phyloP scores from a whole-genome alignment of 352 stramenopile genomes.

The Pythium sp. region DNA sequence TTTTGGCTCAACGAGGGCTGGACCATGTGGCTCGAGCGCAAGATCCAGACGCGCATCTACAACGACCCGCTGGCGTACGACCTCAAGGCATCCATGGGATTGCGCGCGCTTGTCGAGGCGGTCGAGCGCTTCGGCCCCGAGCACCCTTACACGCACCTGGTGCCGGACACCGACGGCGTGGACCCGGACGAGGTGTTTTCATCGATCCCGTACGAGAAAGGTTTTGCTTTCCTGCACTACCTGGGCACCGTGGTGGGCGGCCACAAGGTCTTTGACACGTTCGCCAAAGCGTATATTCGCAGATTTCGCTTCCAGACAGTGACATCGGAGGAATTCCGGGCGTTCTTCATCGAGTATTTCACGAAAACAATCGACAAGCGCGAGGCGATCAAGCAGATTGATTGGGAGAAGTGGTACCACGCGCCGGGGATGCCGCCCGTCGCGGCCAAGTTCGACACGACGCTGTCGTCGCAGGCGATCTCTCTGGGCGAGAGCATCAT shows the following conservation, averaged over 20 bases:
- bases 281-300: slow-evolving; percentile 91
- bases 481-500: slow-evolving; percentile 39
- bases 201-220: slow-evolving; percentile 96
- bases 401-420: slow-evolving; percentile 94
- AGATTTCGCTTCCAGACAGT: slow-evolving; percentile 88
- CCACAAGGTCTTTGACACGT: slow-evolving; percentile 66
- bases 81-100: slow-evolving; percentile 50
- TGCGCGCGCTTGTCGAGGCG: slow-evolving; percentile 39
- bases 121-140: slow-evolving; percentile 48
- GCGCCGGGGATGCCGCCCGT: slow-evolving; percentile 85
- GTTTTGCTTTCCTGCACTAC: slow-evolving; percentile 75
- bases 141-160: slow-evolving; percentile 88
- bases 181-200: slow-evolving; percentile 97
- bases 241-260: slow-evolving; percentile 59
- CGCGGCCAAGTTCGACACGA: slow-evolving; percentile 88
- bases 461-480: slow-evolving; percentile 51
- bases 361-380: slow-evolving; percentile 26
- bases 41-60: slow-evolving; percentile 88
- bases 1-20: slow-evolving; percentile 99
- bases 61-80: slow-evolving; percentile 44
- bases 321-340: slow-evolving; percentile 75
- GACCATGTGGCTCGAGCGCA: slow-evolving; percentile 96
- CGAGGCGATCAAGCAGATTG: slow-evolving; percentile 63
- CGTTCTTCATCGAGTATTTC: slow-evolving; percentile 83
- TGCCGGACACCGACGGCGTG: slow-evolving; percentile 78